Evolutionary conservation across 441 rosid species (phyloP), one percentile per base, ranked within the genome.

Genomic region (Adansonia grandidieri): DNA sequence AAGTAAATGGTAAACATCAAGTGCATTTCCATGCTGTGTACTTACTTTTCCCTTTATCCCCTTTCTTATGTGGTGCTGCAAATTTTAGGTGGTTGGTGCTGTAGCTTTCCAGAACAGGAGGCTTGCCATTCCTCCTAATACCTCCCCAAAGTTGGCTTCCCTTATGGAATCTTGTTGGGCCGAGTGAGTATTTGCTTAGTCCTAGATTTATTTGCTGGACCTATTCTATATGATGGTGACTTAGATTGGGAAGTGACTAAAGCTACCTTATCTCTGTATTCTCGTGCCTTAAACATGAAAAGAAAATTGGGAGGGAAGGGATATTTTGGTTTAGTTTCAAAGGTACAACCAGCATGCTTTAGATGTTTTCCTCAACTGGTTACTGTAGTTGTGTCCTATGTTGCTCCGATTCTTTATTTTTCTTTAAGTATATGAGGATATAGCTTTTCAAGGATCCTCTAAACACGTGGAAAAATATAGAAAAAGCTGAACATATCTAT

Each of bases 111-210:
- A 96, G 84, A 96, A 96, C 74, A 91, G 99, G 82, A 89, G 90
- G 84, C 96, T 94, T 19, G 32, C 89, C 9, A 83, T 94, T 74
- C 99, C 99, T 15, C 91, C 81, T 6, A 88, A 84, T 78, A 87
- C 91, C 51, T 87, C 97, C 45, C 95, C 97, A 1, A 76, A 79
- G 77, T 82, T 96, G 92, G 89, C 91, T 76, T 90, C 99, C 61
- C 89, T 96, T 72, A 91, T 96, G 93, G 99, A 96, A 85, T 90
- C 99, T 71, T 96, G 99, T 84, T 96, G 99, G 98, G 91, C 93
- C 0, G 97, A 94, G 97, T 93, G 85, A 90, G 92, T 82, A 2
- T 32, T 24, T 57, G 0, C 53, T 19, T 8, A 56, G 19, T 64
- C 24, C 10, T 44, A 40, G 10, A n/a, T 58, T n/a, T 56, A 22